phyloP scores from a whole-genome alignment of 140 eudicot genomes.

The Anethum foeniculum region DNA sequence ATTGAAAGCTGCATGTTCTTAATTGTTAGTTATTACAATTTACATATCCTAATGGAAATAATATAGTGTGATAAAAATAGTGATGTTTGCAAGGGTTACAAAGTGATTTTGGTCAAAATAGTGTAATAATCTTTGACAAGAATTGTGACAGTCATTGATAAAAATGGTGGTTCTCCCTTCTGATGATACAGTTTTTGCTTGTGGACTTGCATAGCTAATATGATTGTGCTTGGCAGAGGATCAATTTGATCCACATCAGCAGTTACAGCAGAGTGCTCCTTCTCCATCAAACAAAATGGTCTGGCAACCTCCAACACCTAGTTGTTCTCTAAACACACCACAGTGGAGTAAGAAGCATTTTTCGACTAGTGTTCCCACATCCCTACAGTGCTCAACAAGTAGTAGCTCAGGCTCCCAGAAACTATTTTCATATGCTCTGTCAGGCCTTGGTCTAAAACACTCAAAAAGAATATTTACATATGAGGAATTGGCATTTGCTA shows the following conservation, averaged over 20 bases:
- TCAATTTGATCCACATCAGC: slow-evolving; percentile 26
- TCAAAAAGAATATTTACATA: slow-evolving; percentile 49
- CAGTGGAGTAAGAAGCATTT: slow-evolving; percentile 15
- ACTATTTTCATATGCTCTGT: slow-evolving; percentile 20
- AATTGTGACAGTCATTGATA: not conserved
- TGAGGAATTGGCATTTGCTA: slow-evolving; percentile 62
- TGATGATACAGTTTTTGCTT: not conserved
- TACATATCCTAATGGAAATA: not conserved
- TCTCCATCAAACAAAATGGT: slow-evolving; percentile 25
- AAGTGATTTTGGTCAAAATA: not conserved
- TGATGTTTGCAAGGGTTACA: not conserved
- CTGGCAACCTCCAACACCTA: slow-evolving; percentile 24
- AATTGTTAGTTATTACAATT: too few species aligned
- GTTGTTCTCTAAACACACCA: slow-evolving; percentile 17
- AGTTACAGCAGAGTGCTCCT: slow-evolving; percentile 26
- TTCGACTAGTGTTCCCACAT: slow-evolving; percentile 19
- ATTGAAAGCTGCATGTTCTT: not conserved
- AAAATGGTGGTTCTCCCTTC: not conserved
- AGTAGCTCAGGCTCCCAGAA: slow-evolving; percentile 36
- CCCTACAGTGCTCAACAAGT: slow-evolving; percentile 32
- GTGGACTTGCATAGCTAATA: slow-evolving; percentile 1
- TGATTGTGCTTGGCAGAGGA: slow-evolving; percentile 27
- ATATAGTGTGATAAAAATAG: not conserved
- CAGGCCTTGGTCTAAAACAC: slow-evolving; percentile 15
- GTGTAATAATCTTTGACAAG: not conserved